These are phyloP conservation scores for Ensete ventricosum DNA, from an alignment of 176 grass and related monocot genomes.

Conservation along the genomic window DNA sequence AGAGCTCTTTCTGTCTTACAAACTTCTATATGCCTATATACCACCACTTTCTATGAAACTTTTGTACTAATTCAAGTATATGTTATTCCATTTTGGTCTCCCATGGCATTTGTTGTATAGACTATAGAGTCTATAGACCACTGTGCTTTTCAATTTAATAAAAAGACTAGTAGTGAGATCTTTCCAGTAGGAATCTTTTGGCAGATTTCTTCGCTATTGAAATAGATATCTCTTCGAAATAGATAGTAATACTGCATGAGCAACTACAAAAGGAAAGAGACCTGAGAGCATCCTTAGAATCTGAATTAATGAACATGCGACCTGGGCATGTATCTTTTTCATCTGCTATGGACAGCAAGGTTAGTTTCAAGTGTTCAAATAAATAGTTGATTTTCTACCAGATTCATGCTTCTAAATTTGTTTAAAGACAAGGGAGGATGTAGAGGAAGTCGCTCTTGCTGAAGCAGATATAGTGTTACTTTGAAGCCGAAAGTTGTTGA, in stretches of 20 bases:
- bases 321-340: constrained; percentile 42
- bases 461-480: constrained; percentile 80
- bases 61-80: too few species aligned
- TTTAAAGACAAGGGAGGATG: constrained; percentile 65
- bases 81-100: too few species aligned
- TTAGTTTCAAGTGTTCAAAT: constrained; percentile 18
- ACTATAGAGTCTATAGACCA: too few species aligned
- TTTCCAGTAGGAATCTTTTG: too few species aligned
- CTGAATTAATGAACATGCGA: constrained; percentile 66
- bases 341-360: constrained; percentile 67
- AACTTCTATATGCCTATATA: too few species aligned
- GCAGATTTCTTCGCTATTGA: constrained; percentile 23
- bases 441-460: constrained; percentile 67
- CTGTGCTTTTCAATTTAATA: too few species aligned
- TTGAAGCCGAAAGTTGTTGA: constrained; percentile 90
- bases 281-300: constrained; percentile 64
- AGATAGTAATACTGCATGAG: constrained; percentile 75
- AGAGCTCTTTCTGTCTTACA: too few species aligned
- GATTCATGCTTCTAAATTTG: constrained; percentile 13
- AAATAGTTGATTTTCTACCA: not conserved
- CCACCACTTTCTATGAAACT: too few species aligned
- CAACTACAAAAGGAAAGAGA: constrained; percentile 72
- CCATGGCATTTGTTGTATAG: too few species aligned
- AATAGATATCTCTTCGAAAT: constrained; percentile 27
- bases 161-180: too few species aligned